Conservation (phyloP, 192 early-diverging fungal species). For the Spizellomyces sp. region DNA sequence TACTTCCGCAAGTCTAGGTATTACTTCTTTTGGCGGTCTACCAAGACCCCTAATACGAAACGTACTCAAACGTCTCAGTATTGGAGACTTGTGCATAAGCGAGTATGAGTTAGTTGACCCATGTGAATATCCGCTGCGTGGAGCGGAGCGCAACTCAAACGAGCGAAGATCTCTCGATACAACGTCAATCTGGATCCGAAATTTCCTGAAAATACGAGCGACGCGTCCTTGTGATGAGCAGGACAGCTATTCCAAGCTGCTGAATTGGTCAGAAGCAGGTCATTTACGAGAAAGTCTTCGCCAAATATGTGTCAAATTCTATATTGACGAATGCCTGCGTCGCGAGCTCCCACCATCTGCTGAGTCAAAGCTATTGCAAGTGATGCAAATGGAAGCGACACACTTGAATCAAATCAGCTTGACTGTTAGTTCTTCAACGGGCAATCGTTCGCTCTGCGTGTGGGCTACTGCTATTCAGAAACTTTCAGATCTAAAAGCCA, state of each 20-base stretch:
- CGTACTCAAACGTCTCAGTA: constrained; percentile 14
- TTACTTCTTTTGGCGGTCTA: constrained; percentile 21
- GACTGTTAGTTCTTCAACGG: too few species aligned
- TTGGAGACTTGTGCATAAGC: constrained; percentile 22
- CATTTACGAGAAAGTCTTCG: neutral
- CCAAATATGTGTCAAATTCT: constrained; percentile 17
- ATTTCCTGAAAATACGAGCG: constrained; percentile 10
- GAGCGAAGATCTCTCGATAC: neutral
- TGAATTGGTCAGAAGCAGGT: too few species aligned
- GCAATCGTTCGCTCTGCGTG: too few species aligned
- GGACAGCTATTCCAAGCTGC: too few species aligned
- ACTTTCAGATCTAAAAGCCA: too few species aligned
- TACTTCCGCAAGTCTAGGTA: neutral
- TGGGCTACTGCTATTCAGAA: too few species aligned
- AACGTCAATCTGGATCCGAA: constrained; percentile 19
- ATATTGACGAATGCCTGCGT: constrained; percentile 23
- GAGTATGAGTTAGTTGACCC: constrained; percentile 16
- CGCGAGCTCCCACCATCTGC: constrained; percentile 2
- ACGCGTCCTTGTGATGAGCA: too few species aligned
- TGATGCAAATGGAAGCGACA: too few species aligned
- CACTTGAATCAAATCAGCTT: too few species aligned
- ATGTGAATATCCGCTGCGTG: neutral
- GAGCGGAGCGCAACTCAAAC: neutral
- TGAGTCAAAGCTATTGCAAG: too few species aligned
- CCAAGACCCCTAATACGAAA: constrained; percentile 6